Conservation (phyloP, 2,329 filamentous ascomycete genomes). For the Penicillium hordei region DNA sequence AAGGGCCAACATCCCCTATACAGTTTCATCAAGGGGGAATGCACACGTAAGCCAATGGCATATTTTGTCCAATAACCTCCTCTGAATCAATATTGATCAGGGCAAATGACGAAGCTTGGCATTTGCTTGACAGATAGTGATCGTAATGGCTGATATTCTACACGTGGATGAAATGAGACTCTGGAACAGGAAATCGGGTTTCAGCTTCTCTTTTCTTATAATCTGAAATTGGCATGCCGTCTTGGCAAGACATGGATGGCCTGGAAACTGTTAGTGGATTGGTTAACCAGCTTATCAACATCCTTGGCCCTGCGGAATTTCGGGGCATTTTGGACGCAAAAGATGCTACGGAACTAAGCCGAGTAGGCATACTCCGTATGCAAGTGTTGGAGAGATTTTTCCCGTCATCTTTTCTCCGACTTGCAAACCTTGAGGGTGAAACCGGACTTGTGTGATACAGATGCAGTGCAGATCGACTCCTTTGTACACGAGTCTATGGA, state of each 20-base stretch:
- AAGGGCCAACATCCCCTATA: constrained; percentile 14
- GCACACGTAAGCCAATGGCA: constrained; percentile 14
- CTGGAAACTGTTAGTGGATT: constrained; percentile 6
- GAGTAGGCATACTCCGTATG: neutral
- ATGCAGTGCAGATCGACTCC: constrained; percentile 20
- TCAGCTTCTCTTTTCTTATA: neutral
- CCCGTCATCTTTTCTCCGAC: neutral
- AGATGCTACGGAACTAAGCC: neutral
- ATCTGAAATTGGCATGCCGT: neutral
- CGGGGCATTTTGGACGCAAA: neutral
- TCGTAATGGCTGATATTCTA: neutral
- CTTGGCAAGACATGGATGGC: constrained; percentile 11
- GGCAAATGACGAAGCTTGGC: constrained; percentile 15
- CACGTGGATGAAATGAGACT: constrained; percentile 1
- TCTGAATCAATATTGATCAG: constrained; percentile 5
- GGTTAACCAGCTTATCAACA: constrained; percentile 12
- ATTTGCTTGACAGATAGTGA: constrained; percentile 15
- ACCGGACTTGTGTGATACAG: constrained; percentile 4
- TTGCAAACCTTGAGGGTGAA: neutral
- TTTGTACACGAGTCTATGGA: constrained; percentile 16
- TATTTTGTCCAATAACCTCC: neutral
- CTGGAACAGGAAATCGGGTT: neutral
- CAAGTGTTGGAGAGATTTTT: neutral
- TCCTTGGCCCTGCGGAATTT: constrained; percentile 5
- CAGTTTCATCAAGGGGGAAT: constrained; percentile 5